Base-by-base conservation (phyloP, 2,329 filamentous ascomycete species). In the Stemphylium beticola region DNA sequence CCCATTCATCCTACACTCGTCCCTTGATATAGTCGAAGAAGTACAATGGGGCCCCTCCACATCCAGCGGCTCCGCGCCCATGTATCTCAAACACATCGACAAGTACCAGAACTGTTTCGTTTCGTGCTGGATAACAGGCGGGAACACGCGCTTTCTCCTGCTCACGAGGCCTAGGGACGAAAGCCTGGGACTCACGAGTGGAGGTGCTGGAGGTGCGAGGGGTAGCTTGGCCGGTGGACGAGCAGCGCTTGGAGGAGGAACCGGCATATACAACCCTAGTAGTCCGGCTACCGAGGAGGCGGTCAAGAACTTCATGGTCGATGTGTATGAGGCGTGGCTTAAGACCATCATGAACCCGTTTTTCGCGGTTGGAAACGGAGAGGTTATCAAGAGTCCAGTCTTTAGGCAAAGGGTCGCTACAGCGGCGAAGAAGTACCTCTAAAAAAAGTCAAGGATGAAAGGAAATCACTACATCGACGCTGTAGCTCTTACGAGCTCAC, bases 311-410 rank as follows among this genome's bases (percentile, higher is more conserved):
- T 99, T 98, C 79, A 96, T 99, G 79, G 83, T 85, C 6, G 95
- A 99, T 73, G 90, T 97, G 11, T 98, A 97, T 78, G 95, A 99
- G 78, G 92, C 88, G 65, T 99, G 93, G 88, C 86, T 96, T 62
- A 99, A 99, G 83, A 91, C 93, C 11, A 87, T 93, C 53, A 98
- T 99, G 95, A 98, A 87, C 72, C 95, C 95, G 0, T 99, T 99
- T 75, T 98, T 97, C 79, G 83, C 84, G 49, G 86, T 89, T 50
- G 93, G 96, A 62, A 90, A 90, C 82, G 88, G 91, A 65, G 89
- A 90, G 83, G 87, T 91, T 69, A 87, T 99, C 47, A 87, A 83
- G 71, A 98, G 93, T 76, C 90, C 92, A 0, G 85, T 97, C 1
- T 99, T 99, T 74, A 84, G 91, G 63, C 81, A 85, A 51, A 85